Base-by-base conservation (phyloP, 208 protist genomes). In the Kentomonas sorsogonicus region DNA sequence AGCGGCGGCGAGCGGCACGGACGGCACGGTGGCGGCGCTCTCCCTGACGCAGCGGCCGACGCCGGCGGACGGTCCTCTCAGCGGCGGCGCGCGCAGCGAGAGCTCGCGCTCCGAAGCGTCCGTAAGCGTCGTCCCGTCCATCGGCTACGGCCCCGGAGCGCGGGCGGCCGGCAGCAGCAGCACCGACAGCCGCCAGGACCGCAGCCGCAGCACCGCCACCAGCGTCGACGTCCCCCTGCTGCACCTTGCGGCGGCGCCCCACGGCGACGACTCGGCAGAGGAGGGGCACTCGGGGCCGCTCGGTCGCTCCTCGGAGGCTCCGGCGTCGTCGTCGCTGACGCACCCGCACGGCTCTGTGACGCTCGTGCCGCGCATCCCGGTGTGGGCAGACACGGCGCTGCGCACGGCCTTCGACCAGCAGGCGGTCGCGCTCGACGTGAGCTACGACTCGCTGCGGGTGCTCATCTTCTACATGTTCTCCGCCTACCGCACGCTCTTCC, bases 381-480 rank as follows among this genome's bases (percentile, higher is more conserved):
- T 29, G 11, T 75, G 66, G 53, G 40, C 74, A 7, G 79, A 89
- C 52, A 58, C 46, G 11, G 57, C 75, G 25, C 72, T 92, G 7
- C 78, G 77, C 20, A 60, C 34, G 5, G 70, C 81, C 20, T 92
- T 89, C 63, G 85, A 86, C 30, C 72, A 72, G 9, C 78, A 92
- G 38, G 54, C 79, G 0, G 41, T 87, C 1, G 57, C 74, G 2
- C 58, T 92, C 20, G 76, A 92, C 53, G 38, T 89, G 25, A 77
- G 72, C 58, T 93, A 88, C 60, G 71, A 88, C 47, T 81, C 78
- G 22, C 71, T 93, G 13, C 72, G 74, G 0, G 75, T 81, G n/a
- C 63, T 93, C 15, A 61, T 93, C 18, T 89, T 77, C 57, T 89
- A 80, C 56, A 87, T 93, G 48, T 93, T 79, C 60, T 76, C 63